A percentile compares a stretch with the other conserved stretches of the same genome.
Evolutionary conservation across 2,329 filamentous ascomycete genomes (phyloP).

Genomic region (Phaeosphaeria sp.): DNA sequence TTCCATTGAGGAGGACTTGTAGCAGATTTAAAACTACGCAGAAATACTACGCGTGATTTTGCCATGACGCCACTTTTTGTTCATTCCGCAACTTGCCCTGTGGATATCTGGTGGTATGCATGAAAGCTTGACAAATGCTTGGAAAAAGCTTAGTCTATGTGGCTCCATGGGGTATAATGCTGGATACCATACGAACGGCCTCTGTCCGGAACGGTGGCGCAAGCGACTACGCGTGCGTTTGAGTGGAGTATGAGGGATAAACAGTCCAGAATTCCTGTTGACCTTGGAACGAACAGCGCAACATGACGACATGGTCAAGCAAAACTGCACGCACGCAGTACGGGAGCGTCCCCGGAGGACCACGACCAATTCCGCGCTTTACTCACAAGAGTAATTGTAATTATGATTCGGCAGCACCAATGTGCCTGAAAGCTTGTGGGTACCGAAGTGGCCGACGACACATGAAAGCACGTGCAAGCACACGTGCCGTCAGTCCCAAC

Average conservation of each 20-base stretch:
- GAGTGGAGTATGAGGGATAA: background rate
- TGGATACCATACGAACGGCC: background rate
- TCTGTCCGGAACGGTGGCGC: background rate
- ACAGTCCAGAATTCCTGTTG: background rate
- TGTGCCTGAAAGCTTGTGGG: background rate
- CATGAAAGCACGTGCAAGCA: background rate
- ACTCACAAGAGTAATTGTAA: background rate
- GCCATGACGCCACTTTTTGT: conserved; percentile 20
- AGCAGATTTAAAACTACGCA: background rate
- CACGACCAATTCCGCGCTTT: background rate
- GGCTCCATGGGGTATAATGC: background rate
- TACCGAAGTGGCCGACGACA: background rate
- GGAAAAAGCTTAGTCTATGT: conserved; percentile 34
- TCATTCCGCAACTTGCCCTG: conserved; percentile 3
- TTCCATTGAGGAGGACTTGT: no score
- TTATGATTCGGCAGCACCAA: background rate
- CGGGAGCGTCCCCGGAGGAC: no score
- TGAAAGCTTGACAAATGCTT: conserved; percentile 39
- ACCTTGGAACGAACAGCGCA: conserved; percentile 1
- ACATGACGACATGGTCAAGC: conserved; percentile 18
- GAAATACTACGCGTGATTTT: conserved; percentile 2
- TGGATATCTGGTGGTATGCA: conserved; percentile 1
- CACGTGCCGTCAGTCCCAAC: background rate
- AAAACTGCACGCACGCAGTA: background rate
- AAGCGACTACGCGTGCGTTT: background rate